A percentile compares a stretch with the other conserved stretches of the same genome.
Evolutionary conservation across 176 grass and related monocot genomes (phyloP).

Genomic region (Typha latifolia): DNA sequence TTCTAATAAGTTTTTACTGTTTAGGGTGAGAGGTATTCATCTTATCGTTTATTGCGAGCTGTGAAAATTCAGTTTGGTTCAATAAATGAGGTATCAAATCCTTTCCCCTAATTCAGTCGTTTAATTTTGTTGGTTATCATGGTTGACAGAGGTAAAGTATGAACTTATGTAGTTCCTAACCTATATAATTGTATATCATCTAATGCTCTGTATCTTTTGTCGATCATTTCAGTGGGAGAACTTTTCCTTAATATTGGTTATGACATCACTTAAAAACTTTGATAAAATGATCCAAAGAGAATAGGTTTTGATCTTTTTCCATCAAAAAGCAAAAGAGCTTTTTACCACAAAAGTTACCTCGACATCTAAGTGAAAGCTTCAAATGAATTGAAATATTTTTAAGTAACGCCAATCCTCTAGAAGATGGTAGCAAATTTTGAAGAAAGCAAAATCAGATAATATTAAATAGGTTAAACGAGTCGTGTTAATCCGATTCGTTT

Average conservation of each 20-base stretch:
- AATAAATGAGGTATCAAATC: slow-evolving; percentile 63
- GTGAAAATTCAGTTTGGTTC: slow-evolving; percentile 94
- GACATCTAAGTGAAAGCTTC: too few relatives aligned
- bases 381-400: too few relatives aligned
- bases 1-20: slow-evolving; percentile 6
- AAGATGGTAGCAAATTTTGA: too few relatives aligned
- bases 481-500: too few relatives aligned
- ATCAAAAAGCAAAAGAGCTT: too few relatives aligned
- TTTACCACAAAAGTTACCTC: too few relatives aligned
- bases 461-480: too few relatives aligned
- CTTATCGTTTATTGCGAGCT: slow-evolving; percentile 67
- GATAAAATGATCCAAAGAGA: too few relatives aligned
- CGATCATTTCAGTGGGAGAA: neutral
- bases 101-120: neutral
- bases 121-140: neutral
- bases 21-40: slow-evolving; percentile 78
- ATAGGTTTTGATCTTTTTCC: too few relatives aligned
- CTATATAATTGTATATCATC: neutral
- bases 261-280: neutral
- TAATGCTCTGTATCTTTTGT: neutral
- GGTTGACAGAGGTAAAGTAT: neutral
- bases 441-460: too few relatives aligned
- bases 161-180: neutral
- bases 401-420: too few relatives aligned
- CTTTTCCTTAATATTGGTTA: neutral